A percentile compares a stretch with the other conserved stretches of the same genome.
Conservation (phyloP, 768 basidiomycete species). For the Tricholoma hemisulphureum region DNA sequence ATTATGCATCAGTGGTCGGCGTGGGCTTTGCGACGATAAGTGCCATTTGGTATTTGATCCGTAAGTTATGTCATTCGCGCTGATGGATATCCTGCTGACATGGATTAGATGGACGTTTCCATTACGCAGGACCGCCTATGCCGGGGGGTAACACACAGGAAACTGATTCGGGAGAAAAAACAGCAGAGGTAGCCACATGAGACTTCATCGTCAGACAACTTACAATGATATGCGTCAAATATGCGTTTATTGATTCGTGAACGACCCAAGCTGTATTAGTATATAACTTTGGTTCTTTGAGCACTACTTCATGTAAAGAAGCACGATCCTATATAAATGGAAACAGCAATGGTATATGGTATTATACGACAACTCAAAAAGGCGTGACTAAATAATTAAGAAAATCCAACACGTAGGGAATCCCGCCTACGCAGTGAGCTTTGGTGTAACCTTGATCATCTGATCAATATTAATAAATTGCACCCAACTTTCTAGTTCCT, state of each 20-base stretch:
- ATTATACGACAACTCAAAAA: background rate
- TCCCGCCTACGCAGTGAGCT: slow-evolving; percentile 53
- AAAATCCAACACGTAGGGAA: background rate
- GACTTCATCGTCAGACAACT: too few relatives aligned
- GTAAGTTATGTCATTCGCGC: slow-evolving; percentile 33
- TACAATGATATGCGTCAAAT: background rate
- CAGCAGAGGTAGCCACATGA: background rate
- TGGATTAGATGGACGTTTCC: background rate
- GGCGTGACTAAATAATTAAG: background rate
- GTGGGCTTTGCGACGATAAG: slow-evolving; percentile 60
- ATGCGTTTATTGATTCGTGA: background rate
- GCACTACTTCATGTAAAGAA: background rate
- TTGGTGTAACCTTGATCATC: slow-evolving; percentile 75
- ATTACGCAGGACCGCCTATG: background rate
- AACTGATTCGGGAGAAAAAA: background rate
- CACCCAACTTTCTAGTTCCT: slow-evolving; percentile 75
- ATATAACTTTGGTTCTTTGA: background rate
- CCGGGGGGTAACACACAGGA: background rate
- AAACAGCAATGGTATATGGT: background rate
- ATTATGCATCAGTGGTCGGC: slow-evolving; percentile 68
- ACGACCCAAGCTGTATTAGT: background rate
- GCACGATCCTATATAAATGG: background rate
- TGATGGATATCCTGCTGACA: background rate
- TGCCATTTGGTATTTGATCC: slow-evolving; percentile 58
- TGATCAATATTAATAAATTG: slow-evolving; percentile 84